Base-by-base conservation (phyloP, 768 basidiomycete species). In the Boletellus sp. region DNA sequence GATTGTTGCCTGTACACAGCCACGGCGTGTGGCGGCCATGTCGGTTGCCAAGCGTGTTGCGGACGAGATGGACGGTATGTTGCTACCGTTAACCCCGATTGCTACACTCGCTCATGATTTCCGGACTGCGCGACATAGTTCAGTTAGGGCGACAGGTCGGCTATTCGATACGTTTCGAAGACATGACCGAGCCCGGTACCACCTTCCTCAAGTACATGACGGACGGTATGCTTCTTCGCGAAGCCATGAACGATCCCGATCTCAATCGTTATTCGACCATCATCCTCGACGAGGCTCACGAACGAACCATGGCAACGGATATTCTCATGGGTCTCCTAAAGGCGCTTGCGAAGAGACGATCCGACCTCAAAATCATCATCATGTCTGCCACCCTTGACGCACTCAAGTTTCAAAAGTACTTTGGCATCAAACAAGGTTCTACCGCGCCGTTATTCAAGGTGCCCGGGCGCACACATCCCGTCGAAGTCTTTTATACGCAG, bases 161-260 rank as follows among this genome's bases (percentile, higher is more conserved):
- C 48, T 99, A 99, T 70, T 92, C 91, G 4, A 97, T 97, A 62
- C 91, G 95, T 67, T 99, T 98, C 67, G 95, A 99, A 69, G 96
- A 98, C 66, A 69, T 68, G 66, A 68, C 66, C 12, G 68, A 68
- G 87, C 93, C 90, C 88, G 95, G 37, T 80, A 90, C 58, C 74
- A 98, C 96, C 0, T 96, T 99, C 71, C 77, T 99, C 55, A 97
- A 96, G 67, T 98, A 99, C 74, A 96, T 98, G 94, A 99, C 96
- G 15, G 96, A 99, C 60, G 96, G 95, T 80, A 96, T 97, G 94
- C 84, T 92, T 48, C 81, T 95, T n/a, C 85, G 94, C 17, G 94
- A 96, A 73, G 94, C 93, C 5, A 99, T 97, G 94, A 91, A 94
- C 70, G 95, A 98, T 69, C 88, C 91, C 9, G 78, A 81, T 17